A percentile compares a stretch with the other conserved stretches of the same genome.
Conservation (phyloP, 208 protist genomes). For the Borovskyia barvae region DNA sequence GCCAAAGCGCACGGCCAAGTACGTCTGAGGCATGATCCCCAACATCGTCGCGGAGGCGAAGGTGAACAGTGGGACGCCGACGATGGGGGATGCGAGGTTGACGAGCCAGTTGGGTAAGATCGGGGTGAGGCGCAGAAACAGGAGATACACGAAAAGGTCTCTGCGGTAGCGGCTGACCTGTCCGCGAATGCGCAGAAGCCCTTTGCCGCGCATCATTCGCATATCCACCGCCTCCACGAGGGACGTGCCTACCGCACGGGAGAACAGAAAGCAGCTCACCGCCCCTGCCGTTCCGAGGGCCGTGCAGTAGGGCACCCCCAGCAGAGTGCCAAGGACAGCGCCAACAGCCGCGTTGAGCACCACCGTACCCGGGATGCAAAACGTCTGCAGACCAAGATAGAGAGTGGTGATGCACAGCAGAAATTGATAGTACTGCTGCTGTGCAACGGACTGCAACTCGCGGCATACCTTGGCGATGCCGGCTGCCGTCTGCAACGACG, state of each 20-base stretch:
- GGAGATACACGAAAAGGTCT: constrained; percentile 86
- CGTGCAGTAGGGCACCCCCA: constrained; percentile 68
- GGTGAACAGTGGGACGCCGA: constrained; percentile 56
- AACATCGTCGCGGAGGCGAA: constrained; percentile 83
- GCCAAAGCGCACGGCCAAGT: constrained; percentile 83
- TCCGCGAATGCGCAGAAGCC: constrained; percentile 47
- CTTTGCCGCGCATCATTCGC: constrained; percentile 54
- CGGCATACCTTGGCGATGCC: constrained; percentile 50
- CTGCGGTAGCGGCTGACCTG: constrained; percentile 54
- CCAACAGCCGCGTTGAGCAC: constrained; percentile 81
- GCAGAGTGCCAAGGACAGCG: constrained; percentile 64
- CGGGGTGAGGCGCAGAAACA: constrained; percentile 91
- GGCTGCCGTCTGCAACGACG: constrained; percentile 34
- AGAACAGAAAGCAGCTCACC: constrained; percentile 50
- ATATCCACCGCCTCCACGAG: constrained; percentile 44
- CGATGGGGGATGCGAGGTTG: constrained; percentile 87
- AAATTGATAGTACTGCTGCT: constrained; percentile 32
- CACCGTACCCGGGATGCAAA: constrained; percentile 89
- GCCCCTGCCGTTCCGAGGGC: constrained; percentile 62
- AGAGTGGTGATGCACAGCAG: constrained; percentile 42
- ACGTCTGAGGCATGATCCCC: constrained; percentile 89
- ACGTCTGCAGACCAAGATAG: constrained; percentile 80
- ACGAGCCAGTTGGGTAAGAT: constrained; percentile 94
- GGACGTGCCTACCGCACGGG: constrained; percentile 31
- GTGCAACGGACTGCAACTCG: constrained; percentile 34